Evolutionary conservation across 768 basidiomycete genomes (phyloP).

Genomic region (Suillus placidus): DNA sequence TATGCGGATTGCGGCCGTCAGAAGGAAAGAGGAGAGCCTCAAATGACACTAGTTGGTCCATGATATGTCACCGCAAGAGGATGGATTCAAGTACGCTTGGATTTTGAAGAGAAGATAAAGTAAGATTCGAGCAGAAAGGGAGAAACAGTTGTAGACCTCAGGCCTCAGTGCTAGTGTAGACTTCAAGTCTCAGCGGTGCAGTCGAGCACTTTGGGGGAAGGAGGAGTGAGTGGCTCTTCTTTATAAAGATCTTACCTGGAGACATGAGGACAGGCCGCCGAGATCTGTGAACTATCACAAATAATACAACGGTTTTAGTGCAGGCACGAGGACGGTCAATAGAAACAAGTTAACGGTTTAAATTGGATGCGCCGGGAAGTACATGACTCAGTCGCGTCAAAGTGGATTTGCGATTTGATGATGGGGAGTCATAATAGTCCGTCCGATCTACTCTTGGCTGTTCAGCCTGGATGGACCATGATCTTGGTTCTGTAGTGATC

Average conservation of each 20-base stretch:
- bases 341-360: neutral
- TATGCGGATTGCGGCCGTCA: constrained; percentile 72
- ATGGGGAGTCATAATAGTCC: neutral
- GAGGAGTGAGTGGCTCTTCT: constrained; percentile 23
- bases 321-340: constrained; percentile 39
- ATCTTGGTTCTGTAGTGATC: constrained; percentile 4
- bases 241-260: constrained; percentile 1
- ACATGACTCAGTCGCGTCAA: constrained; percentile 4
- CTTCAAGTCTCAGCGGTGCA: constrained; percentile 23
- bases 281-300: constrained; percentile 14
- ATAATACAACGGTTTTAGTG: constrained; percentile 1
- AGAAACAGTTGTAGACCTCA: constrained; percentile 15
- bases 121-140: constrained; percentile 7
- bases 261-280: constrained; percentile 43
- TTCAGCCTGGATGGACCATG: too few species aligned
- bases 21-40: constrained; percentile 79
- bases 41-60: constrained; percentile 68
- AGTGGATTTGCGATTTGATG: constrained; percentile 1
- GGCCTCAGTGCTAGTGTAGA: constrained; percentile 20
- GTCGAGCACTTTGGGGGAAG: constrained; percentile 25
- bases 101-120: neutral
- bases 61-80: constrained; percentile 33
- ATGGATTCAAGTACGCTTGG: constrained; percentile 12
- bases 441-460: neutral
- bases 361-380: constrained; percentile 3